Evolutionary conservation across 371 early-diverging fungal species (phyloP).

Genomic region (Phascolomyces articulosus): DNA sequence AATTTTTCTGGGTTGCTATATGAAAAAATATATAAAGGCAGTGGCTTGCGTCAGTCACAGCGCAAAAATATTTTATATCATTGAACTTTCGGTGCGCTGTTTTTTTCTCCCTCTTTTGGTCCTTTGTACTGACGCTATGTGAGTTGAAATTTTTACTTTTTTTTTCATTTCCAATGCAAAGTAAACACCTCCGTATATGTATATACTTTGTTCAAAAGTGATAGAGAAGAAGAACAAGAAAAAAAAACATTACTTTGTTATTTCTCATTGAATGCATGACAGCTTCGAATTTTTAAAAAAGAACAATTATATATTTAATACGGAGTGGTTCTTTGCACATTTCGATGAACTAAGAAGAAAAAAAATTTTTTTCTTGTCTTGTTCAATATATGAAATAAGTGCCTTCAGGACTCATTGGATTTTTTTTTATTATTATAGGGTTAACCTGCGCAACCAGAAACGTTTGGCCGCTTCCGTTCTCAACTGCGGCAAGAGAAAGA

Average conservation of each 20-base stretch:
- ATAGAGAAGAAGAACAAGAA: neutral
- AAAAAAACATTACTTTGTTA: neutral
- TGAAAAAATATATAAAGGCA: neutral
- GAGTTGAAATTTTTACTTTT: constrained; percentile 3
- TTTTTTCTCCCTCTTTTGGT: constrained; percentile 10
- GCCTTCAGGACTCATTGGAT: neutral
- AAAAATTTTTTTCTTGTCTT: neutral
- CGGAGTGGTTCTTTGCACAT: neutral
- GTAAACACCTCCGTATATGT: no score
- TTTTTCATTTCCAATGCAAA: neutral
- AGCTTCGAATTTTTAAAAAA: neutral
- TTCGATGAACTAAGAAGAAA: neutral
- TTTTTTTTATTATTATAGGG: constrained; percentile 51
- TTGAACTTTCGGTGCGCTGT: neutral
- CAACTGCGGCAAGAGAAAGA: constrained; percentile 98
- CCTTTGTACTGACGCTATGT: constrained; percentile 13
- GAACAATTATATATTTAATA: no score
- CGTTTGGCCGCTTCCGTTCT: constrained; percentile 98
- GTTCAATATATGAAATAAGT: neutral
- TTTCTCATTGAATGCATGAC: neutral
- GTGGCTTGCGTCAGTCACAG: constrained; percentile 13
- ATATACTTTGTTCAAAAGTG: neutral
- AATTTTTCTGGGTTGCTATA: neutral
- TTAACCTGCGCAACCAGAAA: constrained; percentile 88
- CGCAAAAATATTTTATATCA: constrained; percentile 12